A percentile compares a stretch with the other conserved stretches of the same genome.
Evolutionary conservation across 2,329 filamentous ascomycete species (phyloP).

Genomic region (Apiospora sp.): DNA sequence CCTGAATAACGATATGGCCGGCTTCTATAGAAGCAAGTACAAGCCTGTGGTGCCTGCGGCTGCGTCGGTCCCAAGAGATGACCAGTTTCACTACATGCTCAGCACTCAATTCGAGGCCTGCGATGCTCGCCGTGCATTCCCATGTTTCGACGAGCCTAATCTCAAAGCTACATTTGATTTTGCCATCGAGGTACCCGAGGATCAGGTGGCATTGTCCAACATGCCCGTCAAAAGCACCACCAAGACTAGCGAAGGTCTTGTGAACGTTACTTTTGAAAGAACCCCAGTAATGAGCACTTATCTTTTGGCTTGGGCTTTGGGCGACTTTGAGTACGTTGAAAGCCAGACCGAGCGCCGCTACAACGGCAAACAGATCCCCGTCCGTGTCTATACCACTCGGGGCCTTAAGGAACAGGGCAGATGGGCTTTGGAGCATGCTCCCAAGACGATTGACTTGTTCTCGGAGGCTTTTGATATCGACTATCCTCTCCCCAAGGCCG

Average conservation of each 20-base stretch:
- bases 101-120: conserved; percentile 98
- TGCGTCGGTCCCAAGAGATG: conserved; percentile 78
- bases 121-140: conserved; percentile 93
- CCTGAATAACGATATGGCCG: conserved; percentile 91
- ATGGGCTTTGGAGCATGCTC: conserved; percentile 89
- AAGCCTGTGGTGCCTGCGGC: conserved; percentile 78
- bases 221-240: conserved; percentile 85
- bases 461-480: conserved; percentile 94
- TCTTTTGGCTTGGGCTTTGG: conserved; percentile 91
- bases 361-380: conserved; percentile 88
- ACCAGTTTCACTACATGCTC: conserved; percentile 76
- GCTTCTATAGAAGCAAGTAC: conserved; percentile 95
- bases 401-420: conserved; percentile 93
- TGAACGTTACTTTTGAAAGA: conserved; percentile 79
- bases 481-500: conserved; percentile 91
- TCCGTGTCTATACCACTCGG: conserved; percentile 93
- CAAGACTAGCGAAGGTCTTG: conserved; percentile 68
- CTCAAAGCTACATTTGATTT: conserved; percentile 97
- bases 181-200: conserved; percentile 87
- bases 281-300: conserved; percentile 93
- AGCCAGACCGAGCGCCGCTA: conserved; percentile 89
- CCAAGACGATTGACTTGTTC: conserved; percentile 95
- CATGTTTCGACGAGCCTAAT: conserved; percentile 98
- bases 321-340: conserved; percentile 97
- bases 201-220: conserved; percentile 90